Evolutionary conservation across 2,329 filamentous ascomycete species (phyloP), one percentile per base, ranked within the genome.

Genomic region (Colletotrichum tropicale): DNA sequence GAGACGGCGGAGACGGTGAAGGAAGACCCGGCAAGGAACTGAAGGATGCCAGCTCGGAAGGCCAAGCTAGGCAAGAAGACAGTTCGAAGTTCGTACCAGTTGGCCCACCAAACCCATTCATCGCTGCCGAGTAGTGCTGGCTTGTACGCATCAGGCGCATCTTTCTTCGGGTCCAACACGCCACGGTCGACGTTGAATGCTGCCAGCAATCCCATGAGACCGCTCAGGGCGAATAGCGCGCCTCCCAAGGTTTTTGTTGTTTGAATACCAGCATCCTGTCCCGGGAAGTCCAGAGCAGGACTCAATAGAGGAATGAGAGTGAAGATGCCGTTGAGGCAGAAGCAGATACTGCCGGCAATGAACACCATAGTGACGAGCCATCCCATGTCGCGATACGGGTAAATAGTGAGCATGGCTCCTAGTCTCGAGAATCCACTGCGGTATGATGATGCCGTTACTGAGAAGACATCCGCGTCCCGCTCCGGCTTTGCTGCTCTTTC

Each of bases 301-400:
- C 38, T 61, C 15, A 69, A 1, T 0, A 69, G 28, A 15, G 66
- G 74, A 4, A 69, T 30, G 56, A 76, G 70, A 16, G 70, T 38
- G 58, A 76, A 76, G 28, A 74, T 58, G 56, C 74, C 74, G 65
- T 66, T 69, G 6, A 76, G 28, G 1, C 70, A 55, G 48, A 76
- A 65, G 65, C 56, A 65, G 6, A 76, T 30, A 21, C 56, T 34
- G 9, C 70, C 64, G 15, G 21, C n/a, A 8, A 74, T 36, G 28
- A 74, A 76, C 15, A 65, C 65, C 74, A 76, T 69, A 4, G 74
- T 76, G 8, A 30, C 74, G 9, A 76, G 74, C 74, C 74, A 76
- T 6, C 74, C 74, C 74, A 76, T 76, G 36, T 76, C 74, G 13
- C 70, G 64, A 21, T 76, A 76, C 1, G 74, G 74, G 65, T 76